Evolutionary conservation across 805 yeast genomes (phyloP).

Genomic region (Myxozyma neotropica): DNA sequence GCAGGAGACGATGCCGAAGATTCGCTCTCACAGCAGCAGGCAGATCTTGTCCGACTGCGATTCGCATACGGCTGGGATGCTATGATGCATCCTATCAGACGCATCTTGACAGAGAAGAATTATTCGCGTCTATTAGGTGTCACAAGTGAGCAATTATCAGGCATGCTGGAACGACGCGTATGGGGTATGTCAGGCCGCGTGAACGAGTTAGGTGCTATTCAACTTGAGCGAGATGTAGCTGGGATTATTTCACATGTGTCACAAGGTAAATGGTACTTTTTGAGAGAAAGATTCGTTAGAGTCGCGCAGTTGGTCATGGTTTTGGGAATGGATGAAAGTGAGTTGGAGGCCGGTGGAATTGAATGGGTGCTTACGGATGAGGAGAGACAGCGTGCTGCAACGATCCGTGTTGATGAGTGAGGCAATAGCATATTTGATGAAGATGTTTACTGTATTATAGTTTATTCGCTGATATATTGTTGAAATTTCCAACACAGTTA

Average conservation of each 20-base stretch:
- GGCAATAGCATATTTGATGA: too few relatives aligned
- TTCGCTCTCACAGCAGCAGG: conserved; percentile 26
- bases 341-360: conserved; percentile 48
- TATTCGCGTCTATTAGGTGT: conserved; percentile 53
- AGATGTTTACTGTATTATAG: conserved; percentile 1
- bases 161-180: conserved; percentile 63
- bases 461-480: not conserved
- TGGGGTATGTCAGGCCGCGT: conserved; percentile 67
- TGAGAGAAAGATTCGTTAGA: conserved; percentile 76
- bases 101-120: conserved; percentile 57
- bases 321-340: conserved; percentile 77
- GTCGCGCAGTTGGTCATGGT: conserved; percentile 83
- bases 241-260: conserved; percentile 67
- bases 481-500: too few relatives aligned
- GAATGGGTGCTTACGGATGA: conserved; percentile 78
- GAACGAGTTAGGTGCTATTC: conserved; percentile 81
- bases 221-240: conserved; percentile 79
- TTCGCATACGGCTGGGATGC: conserved; percentile 69
- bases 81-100: conserved; percentile 65
- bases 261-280: conserved; percentile 66
- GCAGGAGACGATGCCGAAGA: conserved; percentile 33
- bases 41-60: conserved; percentile 34
- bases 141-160: conserved; percentile 58
- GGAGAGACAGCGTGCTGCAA: conserved; percentile 67
- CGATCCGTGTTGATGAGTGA: conserved; percentile 53